A percentile compares a stretch with the other conserved stretches of the same genome.
Evolutionary conservation across 2,329 filamentous ascomycete genomes (phyloP).

Genomic region (Herpotrichia juniperi): DNA sequence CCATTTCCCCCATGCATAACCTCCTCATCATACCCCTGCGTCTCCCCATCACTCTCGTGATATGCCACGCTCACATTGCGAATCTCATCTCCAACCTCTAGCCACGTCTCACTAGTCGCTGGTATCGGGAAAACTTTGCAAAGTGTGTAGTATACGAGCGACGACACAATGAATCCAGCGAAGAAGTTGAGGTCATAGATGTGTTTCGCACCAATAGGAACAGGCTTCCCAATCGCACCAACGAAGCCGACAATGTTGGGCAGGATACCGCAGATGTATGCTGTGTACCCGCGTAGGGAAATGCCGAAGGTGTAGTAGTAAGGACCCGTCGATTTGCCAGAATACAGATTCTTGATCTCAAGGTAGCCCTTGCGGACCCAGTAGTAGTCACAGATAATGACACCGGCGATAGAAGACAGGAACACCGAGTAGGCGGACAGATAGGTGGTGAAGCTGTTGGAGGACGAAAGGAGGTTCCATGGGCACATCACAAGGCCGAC

Average conservation of each 20-base stretch:
- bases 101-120: constrained; percentile 76
- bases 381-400: constrained; percentile 90
- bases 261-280: constrained; percentile 82
- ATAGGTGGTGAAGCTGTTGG: constrained; percentile 89
- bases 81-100: constrained; percentile 73
- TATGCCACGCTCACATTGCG: constrained; percentile 38
- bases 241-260: constrained; percentile 93
- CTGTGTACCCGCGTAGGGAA: constrained; percentile 82
- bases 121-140: constrained; percentile 74
- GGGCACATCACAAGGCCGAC: constrained; percentile 87
- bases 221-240: constrained; percentile 73
- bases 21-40: constrained; percentile 12
- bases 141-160: constrained; percentile 70
- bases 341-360: constrained; percentile 79
- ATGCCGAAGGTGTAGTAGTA: constrained; percentile 79
- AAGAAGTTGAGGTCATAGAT: constrained; percentile 95
- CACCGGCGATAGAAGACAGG: constrained; percentile 90
- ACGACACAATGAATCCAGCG: constrained; percentile 76
- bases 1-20: constrained; percentile 9
- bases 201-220: constrained; percentile 80
- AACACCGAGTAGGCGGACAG: constrained; percentile 93
- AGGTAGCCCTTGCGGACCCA: constrained; percentile 81
- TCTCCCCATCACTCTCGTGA: constrained; percentile 15
- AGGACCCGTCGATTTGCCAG: constrained; percentile 66
- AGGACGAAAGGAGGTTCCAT: constrained; percentile 75